These are phyloP conservation scores for Exophiala oligosperma DNA, from an alignment of 2,329 filamentous ascomycete genomes.

Conservation along the genomic window DNA sequence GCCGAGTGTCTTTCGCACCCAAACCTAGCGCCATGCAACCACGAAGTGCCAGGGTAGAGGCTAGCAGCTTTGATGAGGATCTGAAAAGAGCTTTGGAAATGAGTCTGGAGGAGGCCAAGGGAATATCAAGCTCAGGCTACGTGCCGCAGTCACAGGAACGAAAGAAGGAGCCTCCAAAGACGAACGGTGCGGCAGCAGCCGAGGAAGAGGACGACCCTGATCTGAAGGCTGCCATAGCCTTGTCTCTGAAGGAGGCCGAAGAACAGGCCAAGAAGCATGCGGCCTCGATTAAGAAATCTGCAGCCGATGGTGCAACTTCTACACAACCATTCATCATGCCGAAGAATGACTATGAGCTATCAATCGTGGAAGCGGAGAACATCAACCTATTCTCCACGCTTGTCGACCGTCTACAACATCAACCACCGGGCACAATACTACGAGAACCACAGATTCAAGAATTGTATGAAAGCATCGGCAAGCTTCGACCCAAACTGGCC, in stretches of 20 bases:
- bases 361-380: slow-evolving; percentile 90
- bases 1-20: slow-evolving; percentile 39
- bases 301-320: slow-evolving; percentile 52
- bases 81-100: slow-evolving; percentile 91
- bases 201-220: slow-evolving; percentile 90
- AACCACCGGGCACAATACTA: slow-evolving; percentile 93
- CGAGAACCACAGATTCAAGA: slow-evolving; percentile 97
- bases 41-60: slow-evolving; percentile 78
- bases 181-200: slow-evolving; percentile 40
- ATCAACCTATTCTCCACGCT: slow-evolving; percentile 94
- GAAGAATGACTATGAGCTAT: slow-evolving; percentile 93
- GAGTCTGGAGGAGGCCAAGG: slow-evolving; percentile 91
- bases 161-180: slow-evolving; percentile 36
- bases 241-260: slow-evolving; percentile 94
- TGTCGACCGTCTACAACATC: slow-evolving; percentile 90
- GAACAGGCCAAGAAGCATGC: slow-evolving; percentile 93
- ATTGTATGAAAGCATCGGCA: slow-evolving; percentile 94
- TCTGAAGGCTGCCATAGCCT: slow-evolving; percentile 90
- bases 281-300: slow-evolving; percentile 76
- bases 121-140: slow-evolving; percentile 66
- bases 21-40: slow-evolving; percentile 85
- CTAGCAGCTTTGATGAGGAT: slow-evolving; percentile 87
- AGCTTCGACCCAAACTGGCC: slow-evolving; percentile 86
- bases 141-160: slow-evolving; percentile 60
- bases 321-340: slow-evolving; percentile 58